phyloP scores from a whole-genome alignment of 2,329 filamentous ascomycete species.

The Hypoxylon sp. region DNA sequence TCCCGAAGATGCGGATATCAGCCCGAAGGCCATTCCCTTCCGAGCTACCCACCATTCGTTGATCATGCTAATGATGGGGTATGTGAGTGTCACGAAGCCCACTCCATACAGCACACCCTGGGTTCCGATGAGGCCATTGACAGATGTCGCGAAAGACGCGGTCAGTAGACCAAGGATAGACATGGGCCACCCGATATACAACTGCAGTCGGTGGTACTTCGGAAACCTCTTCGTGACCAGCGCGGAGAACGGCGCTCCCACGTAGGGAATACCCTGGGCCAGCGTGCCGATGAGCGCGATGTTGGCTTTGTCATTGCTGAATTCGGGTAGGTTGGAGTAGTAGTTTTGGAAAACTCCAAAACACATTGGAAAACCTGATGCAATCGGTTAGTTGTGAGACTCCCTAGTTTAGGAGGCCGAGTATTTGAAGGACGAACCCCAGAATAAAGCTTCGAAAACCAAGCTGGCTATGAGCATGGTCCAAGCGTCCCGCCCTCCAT shows the following conservation, averaged over 20 bases:
- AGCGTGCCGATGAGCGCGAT: conserved; percentile 13
- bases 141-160: conserved; percentile 8
- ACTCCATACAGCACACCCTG: conserved; percentile 13
- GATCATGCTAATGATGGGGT: conserved; percentile 14
- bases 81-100: conserved; percentile 8
- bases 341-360: conserved; percentile 19
- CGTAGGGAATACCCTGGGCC: not conserved
- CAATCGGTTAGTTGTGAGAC: not conserved
- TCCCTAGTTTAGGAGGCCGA: not conserved
- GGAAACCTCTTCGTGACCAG: conserved; percentile 5
- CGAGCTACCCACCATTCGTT: conserved; percentile 18
- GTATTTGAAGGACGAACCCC: conserved; percentile 4
- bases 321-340: conserved; percentile 11
- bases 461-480: conserved; percentile 5
- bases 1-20: conserved; percentile 15
- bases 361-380: conserved; percentile 8
- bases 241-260: conserved; percentile 14
- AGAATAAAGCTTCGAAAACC: conserved; percentile 16
- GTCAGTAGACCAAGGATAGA: conserved; percentile 5
- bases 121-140: conserved; percentile 3
- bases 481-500: conserved; percentile 16
- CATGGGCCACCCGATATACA: conserved; percentile 10
- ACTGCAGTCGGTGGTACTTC: conserved; percentile 7
- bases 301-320: not conserved
- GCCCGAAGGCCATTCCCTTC: conserved; percentile 15